Evolutionary conservation across 192 early-diverging fungal species (phyloP), one percentile per base, ranked within the genome.

Genomic region (Coemansia sp.): DNA sequence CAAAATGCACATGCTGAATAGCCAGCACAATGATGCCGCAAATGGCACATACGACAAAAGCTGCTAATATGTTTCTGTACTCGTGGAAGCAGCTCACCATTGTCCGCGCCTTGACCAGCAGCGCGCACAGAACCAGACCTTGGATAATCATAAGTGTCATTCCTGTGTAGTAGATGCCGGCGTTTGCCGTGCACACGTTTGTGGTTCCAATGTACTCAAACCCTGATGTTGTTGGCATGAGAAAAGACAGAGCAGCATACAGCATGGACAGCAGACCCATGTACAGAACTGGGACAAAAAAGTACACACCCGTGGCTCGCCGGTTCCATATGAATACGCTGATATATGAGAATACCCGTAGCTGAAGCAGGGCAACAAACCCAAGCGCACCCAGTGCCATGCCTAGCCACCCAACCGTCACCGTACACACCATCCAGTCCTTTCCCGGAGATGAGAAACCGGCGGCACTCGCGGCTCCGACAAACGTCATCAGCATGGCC

Each of bases 31-130:
- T 11, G n/a, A 77, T 54, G 0, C 61, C 74, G n/a, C 48, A 42
- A 21, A 71, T 12, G 4, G 54, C 12, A 3, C 54, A 38, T n/a
- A 71, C 48, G 7, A 29, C 50, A 32, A 45, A 48, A 0, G 51
- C 53, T 16, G 71, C 60, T 2, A 68, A n/a, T 24, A 71, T 57
- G 19, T 56, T 64, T 21, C 28, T 59, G 29, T 31, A 57, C 46
- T 78, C 75, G 21, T 59, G 24, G 53, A 78, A 78, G 50, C 75
- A 78, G 48, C 65, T 54, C 16, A 58, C 54, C 47, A 71, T 71
- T 22, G 46, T 67, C 25, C 69, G 75, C 16, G 62, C 58, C 40
- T 68, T 78, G 38, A 68, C 31, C 31, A 70, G 47, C 38, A 78
- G 45, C 22, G 22, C 52, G 43, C 61, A 33, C 11, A 60, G 42